Conservation (phyloP, 1,284 basidiomycete species). For the Heterobasidion irregulare region DNA sequence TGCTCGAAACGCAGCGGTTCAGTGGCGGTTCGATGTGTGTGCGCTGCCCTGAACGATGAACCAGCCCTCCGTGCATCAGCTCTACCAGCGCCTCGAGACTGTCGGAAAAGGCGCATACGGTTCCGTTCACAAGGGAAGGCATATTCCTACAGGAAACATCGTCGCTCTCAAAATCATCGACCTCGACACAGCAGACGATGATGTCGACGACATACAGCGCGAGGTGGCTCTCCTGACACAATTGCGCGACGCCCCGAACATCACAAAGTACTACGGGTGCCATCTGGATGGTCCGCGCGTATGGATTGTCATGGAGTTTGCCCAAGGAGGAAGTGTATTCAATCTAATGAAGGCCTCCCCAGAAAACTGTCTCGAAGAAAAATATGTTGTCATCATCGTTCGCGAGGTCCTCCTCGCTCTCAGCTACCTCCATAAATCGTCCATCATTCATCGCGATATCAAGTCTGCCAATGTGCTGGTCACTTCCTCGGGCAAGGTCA, state of each 20-base stretch:
- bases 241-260: constrained; percentile 82
- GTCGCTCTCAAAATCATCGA: constrained; percentile 98
- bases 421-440: constrained; percentile 84
- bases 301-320: constrained; percentile 99
- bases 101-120: constrained; percentile 93
- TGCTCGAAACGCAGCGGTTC: too few species aligned
- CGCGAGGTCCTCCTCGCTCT: constrained; percentile 86
- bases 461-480: constrained; percentile 95
- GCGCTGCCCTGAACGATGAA: constrained; percentile 4
- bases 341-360: constrained; percentile 83
- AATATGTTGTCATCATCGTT: constrained; percentile 81
- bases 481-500: constrained; percentile 79
- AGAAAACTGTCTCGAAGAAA: constrained; percentile 82
- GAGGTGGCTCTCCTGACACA: constrained; percentile 92
- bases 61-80: constrained; percentile 29
- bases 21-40: too few species aligned
- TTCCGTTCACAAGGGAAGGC: constrained; percentile 90
- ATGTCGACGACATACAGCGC: constrained; percentile 94
- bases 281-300: constrained; percentile 91
- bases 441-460: constrained; percentile 95
- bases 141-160: constrained; percentile 76
- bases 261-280: constrained; percentile 95
- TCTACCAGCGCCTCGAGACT: constrained; percentile 48
- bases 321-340: constrained; percentile 91
- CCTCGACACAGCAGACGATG: constrained; percentile 94